A percentile compares a stretch with the other conserved stretches of the same genome.
phyloP scores from a whole-genome alignment of 2,329 filamentous ascomycete genomes.

The Aspergillus ustus region DNA sequence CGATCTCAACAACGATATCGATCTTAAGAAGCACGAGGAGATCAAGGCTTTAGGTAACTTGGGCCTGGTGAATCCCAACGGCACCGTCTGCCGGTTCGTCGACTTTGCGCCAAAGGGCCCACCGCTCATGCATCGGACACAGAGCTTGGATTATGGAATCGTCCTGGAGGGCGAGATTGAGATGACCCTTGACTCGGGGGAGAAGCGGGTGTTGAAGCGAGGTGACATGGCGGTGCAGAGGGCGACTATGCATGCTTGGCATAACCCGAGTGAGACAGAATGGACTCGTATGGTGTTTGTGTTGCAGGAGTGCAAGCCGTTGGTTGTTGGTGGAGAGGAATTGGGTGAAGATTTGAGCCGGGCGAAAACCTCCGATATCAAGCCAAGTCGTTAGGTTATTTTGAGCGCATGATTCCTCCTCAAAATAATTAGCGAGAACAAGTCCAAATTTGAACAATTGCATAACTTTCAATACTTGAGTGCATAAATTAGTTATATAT shows the following conservation, averaged over 20 bases:
- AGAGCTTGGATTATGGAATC: conserved; percentile 60
- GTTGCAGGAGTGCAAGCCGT: conserved; percentile 32
- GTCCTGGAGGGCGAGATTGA: conserved; percentile 60
- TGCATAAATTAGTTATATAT: neutral
- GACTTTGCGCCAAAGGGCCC: conserved; percentile 53
- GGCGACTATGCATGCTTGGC: conserved; percentile 61
- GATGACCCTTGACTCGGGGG: conserved; percentile 58
- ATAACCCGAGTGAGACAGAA: conserved; percentile 52
- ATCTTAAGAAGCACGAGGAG: conserved; percentile 39
- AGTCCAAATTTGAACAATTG: neutral
- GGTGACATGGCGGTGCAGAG: conserved; percentile 63
- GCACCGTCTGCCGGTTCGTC: conserved; percentile 53
- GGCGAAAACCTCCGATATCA: conserved; percentile 8
- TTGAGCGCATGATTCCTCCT: neutral
- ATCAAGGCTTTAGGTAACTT: conserved; percentile 31
- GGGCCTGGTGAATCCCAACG: conserved; percentile 44
- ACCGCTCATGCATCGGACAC: conserved; percentile 58
- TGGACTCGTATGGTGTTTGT: conserved; percentile 54
- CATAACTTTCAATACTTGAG: neutral
- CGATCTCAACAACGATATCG: conserved; percentile 40
- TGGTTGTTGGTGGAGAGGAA: conserved; percentile 27
- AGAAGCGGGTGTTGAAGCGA: conserved; percentile 49
- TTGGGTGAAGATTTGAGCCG: conserved; percentile 33
- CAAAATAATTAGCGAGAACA: neutral
- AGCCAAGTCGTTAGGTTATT: neutral